Evolutionary conservation across 2,329 filamentous ascomycete species (phyloP).

Genomic region (Ophiostoma quercus): DNA sequence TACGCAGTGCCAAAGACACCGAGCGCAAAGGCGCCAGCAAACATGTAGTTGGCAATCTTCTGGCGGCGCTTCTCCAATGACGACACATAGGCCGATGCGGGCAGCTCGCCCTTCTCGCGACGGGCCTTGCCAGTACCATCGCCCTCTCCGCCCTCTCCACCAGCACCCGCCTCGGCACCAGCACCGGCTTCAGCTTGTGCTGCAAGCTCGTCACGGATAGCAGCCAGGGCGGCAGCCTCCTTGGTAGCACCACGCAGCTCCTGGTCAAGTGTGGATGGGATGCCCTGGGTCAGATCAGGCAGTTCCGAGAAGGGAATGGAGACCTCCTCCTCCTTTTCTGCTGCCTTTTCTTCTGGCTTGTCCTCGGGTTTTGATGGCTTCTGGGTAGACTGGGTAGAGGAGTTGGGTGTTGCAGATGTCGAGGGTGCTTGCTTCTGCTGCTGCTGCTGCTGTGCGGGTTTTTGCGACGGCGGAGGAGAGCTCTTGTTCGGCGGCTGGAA

Average conservation of each 20-base stretch:
- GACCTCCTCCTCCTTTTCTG: conserved; percentile 31
- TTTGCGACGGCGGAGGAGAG: background rate
- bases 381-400: background rate
- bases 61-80: conserved; percentile 80
- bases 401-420: background rate
- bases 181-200: conserved; percentile 25
- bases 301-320: conserved; percentile 61
- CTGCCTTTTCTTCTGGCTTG: conserved; percentile 20
- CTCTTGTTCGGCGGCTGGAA: conserved; percentile 13
- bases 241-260: conserved; percentile 55
- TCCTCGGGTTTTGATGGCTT: conserved; percentile 27
- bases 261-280: conserved; percentile 81
- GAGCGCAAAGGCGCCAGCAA: conserved; percentile 54
- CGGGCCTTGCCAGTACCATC: conserved; percentile 45
- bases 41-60: conserved; percentile 69
- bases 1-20: conserved; percentile 60
- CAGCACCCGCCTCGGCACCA: conserved; percentile 40
- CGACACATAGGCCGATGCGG: conserved; percentile 79
- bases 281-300: conserved; percentile 88
- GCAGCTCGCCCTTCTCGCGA: conserved; percentile 60
- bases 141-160: conserved; percentile 46
- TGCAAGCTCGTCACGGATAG: conserved; percentile 37
- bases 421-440: conserved; percentile 15
- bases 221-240: conserved; percentile 35
- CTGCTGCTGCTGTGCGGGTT: conserved; percentile 13